Percentiles rank a stretch among this genome's conserved stretches.
These are phyloP conservation scores for Melampsora americana DNA, from an alignment of 1,284 basidiomycete species.

Conservation along the genomic window DNA sequence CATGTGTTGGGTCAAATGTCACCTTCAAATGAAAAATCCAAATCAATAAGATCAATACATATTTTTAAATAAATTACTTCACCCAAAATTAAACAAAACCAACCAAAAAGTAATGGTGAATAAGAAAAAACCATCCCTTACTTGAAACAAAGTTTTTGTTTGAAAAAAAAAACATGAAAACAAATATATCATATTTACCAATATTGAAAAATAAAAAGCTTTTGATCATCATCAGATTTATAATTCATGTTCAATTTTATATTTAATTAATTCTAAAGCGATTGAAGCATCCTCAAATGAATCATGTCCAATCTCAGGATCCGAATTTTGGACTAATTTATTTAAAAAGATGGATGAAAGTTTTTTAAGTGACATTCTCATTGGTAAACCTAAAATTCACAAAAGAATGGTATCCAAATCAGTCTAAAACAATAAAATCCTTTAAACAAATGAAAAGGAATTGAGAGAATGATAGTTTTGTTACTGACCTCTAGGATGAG, in stretches of 20 bases:
- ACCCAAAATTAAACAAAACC: too few relatives aligned
- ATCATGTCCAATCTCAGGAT: constrained; percentile 1
- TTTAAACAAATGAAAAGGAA: background rate
- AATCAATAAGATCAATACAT: too few relatives aligned
- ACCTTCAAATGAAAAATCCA: too few relatives aligned
- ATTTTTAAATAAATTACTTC: too few relatives aligned
- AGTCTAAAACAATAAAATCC: background rate
- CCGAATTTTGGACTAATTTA: constrained; percentile 12
- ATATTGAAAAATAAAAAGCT: too few relatives aligned
- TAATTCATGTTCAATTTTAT: constrained; percentile 9
- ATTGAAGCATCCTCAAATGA: constrained; percentile 20
- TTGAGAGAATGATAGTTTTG: background rate
- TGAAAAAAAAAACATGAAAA: too few relatives aligned
- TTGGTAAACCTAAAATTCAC: constrained; percentile 10
- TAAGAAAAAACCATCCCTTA: too few relatives aligned
- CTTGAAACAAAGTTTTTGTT: too few relatives aligned
- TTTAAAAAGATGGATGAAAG: constrained; percentile 10
- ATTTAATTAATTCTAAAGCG: constrained; percentile 16
- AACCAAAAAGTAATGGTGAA: too few relatives aligned
- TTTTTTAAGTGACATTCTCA: constrained; percentile 24
- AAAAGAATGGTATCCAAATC: background rate
- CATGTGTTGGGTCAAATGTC: too few relatives aligned
- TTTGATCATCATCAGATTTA: too few relatives aligned
- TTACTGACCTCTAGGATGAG: constrained; percentile 8
- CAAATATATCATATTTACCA: too few relatives aligned